Percentiles rank a stretch among this genome's conserved stretches.
phyloP scores from a whole-genome alignment of 805 yeast genomes.

The Lipomyces mesembrius region DNA sequence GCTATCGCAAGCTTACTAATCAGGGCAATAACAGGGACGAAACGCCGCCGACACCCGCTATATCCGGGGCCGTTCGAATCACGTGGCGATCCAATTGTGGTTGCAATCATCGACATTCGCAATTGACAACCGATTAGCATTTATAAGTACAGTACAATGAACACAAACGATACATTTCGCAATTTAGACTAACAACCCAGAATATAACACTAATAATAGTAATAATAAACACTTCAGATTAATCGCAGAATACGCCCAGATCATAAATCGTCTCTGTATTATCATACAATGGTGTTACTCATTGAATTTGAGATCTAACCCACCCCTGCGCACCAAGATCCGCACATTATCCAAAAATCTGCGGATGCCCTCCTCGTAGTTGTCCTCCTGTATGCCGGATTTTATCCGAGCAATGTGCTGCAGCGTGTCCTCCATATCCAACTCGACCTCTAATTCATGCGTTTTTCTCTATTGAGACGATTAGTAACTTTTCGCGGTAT shows the following conservation, averaged over 20 bases:
- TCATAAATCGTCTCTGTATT: background rate
- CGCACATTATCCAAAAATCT: slow-evolving; percentile 33
- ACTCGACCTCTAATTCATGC: slow-evolving; percentile 34
- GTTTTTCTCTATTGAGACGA: slow-evolving; percentile 11
- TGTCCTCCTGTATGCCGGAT: slow-evolving; percentile 18
- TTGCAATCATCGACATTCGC: too few relatives aligned
- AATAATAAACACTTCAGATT: background rate
- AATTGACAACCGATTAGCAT: too few relatives aligned
- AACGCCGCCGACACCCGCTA: background rate
- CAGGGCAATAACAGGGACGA: background rate
- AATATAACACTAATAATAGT: background rate
- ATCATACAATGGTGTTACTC: background rate
- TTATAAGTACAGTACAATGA: background rate
- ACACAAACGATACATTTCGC: background rate
- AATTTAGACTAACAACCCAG: background rate
- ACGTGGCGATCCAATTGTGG: background rate
- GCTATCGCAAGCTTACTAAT: background rate
- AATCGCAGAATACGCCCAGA: background rate
- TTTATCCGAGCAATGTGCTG: slow-evolving; percentile 14
- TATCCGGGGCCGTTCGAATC: background rate
- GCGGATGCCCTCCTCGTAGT: slow-evolving; percentile 26
- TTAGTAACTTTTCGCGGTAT: slow-evolving; percentile 8
- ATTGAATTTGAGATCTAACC: slow-evolving; percentile 22
- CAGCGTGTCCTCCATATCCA: slow-evolving; percentile 26
- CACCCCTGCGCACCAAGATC: slow-evolving; percentile 34